Conservation (phyloP, 2,329 filamentous ascomycete species). For the Pseudogymnoascus sp. region DNA sequence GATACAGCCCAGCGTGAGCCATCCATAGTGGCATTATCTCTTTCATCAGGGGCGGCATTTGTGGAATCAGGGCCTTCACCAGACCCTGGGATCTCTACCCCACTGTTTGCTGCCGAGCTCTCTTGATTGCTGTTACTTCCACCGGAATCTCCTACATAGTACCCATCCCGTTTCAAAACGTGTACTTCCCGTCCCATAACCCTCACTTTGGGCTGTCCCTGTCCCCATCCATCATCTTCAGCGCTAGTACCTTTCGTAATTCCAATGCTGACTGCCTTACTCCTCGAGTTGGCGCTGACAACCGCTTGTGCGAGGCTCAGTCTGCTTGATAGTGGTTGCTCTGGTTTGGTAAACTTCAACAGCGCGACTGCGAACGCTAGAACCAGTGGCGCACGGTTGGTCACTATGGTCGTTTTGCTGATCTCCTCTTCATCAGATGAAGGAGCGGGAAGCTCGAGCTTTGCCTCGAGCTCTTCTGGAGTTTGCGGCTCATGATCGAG, state of each 20-base stretch:
- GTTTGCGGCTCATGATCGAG: conserved; percentile 25
- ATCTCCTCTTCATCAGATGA: conserved; percentile 54
- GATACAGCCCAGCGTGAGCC: conserved; percentile 43
- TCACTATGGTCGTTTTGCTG: conserved; percentile 52
- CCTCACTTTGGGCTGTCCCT: conserved; percentile 64
- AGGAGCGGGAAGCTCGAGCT: conserved; percentile 51
- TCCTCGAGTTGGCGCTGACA: conserved; percentile 72
- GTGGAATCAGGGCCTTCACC: neutral
- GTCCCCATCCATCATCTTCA: conserved; percentile 64
- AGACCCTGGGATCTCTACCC: neutral
- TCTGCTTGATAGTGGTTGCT: conserved; percentile 77
- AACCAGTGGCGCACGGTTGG: conserved; percentile 76
- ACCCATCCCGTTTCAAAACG: conserved; percentile 72
- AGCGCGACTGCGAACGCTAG: conserved; percentile 72
- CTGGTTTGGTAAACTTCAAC: conserved; percentile 74
- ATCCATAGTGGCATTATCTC: neutral
- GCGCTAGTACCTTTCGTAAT: conserved; percentile 58
- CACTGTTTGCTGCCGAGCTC: conserved; percentile 4
- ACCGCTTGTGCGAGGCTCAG: conserved; percentile 78
- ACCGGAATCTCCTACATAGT: conserved; percentile 42
- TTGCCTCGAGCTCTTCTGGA: conserved; percentile 55
- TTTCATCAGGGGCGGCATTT: conserved; percentile 9
- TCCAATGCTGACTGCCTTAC: conserved; percentile 69
- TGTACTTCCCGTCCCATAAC: conserved; percentile 68
- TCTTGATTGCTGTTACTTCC: neutral